phyloP scores from a whole-genome alignment of 2,329 filamentous ascomycete species.

The Atkinsonella hypoxylon region DNA sequence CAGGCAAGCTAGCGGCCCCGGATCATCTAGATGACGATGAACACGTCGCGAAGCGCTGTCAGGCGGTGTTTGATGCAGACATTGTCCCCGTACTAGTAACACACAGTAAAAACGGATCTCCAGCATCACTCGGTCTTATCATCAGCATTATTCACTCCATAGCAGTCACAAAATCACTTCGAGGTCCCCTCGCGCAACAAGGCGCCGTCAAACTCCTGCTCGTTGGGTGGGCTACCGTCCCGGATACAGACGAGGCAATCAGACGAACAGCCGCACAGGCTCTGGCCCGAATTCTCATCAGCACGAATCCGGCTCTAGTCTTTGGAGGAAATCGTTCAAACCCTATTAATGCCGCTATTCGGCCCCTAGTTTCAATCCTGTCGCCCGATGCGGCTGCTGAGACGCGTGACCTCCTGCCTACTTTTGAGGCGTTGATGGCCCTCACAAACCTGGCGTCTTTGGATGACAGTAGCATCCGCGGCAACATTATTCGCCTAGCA shows the following conservation, averaged over 20 bases:
- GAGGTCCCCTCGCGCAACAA: slow-evolving; percentile 78
- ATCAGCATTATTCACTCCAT: slow-evolving; percentile 68
- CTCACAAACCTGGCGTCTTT: slow-evolving; percentile 86
- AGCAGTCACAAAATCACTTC: slow-evolving; percentile 58
- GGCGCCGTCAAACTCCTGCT: slow-evolving; percentile 83
- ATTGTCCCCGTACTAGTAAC: slow-evolving; percentile 66
- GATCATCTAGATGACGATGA: slow-evolving; percentile 66
- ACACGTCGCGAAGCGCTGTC: slow-evolving; percentile 65
- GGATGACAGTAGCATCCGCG: slow-evolving; percentile 52
- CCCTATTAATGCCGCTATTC: slow-evolving; percentile 67
- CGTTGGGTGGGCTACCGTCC: slow-evolving; percentile 51
- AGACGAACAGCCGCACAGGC: slow-evolving; percentile 62
- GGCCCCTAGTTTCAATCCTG: slow-evolving; percentile 67
- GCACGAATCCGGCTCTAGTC: slow-evolving; percentile 70
- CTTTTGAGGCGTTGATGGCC: slow-evolving; percentile 83
- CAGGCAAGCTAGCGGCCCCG: slow-evolving; percentile 48
- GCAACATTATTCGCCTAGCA: slow-evolving; percentile 58
- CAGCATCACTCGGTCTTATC: slow-evolving; percentile 58
- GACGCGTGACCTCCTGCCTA: slow-evolving; percentile 68
- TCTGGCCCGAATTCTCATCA: slow-evolving; percentile 75
- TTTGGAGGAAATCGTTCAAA: slow-evolving; percentile 68
- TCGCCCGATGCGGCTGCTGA: slow-evolving; percentile 48
- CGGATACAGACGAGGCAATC: slow-evolving; percentile 33
- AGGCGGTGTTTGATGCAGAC: slow-evolving; percentile 65
- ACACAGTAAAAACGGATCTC: slow-evolving; percentile 60